A percentile compares a stretch with the other conserved stretches of the same genome.
Conservation (phyloP, 495 filamentous ascomycete genomes). For the Mytilinidion resinicola region DNA sequence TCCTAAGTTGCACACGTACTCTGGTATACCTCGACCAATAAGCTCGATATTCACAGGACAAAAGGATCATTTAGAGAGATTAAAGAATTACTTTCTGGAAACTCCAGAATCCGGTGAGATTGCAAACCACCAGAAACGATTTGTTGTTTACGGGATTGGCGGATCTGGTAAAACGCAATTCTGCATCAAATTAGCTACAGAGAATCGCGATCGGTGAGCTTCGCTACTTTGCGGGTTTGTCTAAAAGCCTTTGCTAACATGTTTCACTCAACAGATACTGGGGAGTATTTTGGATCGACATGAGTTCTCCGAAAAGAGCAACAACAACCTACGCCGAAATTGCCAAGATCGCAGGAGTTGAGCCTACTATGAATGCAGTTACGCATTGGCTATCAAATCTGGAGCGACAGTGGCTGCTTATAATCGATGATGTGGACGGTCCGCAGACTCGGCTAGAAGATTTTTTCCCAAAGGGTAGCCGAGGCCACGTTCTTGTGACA, state of each 20-base stretch:
- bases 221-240: no score
- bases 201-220: constrained; percentile 26
- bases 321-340: constrained; percentile 31
- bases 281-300: constrained; percentile 45
- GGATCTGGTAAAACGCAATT: constrained; percentile 41
- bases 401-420: constrained; percentile 38
- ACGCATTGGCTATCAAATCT: constrained; percentile 34
- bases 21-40: no score
- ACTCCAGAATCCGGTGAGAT: no score
- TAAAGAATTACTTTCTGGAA: no score
- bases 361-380: constrained; percentile 26
- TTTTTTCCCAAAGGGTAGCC: constrained; percentile 32
- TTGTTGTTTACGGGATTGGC: constrained; percentile 25
- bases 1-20: no score
- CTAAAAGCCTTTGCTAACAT: no score
- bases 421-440: constrained; percentile 47
- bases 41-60: no score
- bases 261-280: constrained; percentile 38
- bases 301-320: constrained; percentile 28
- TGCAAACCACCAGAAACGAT: constrained; percentile 24
- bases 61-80: no score
- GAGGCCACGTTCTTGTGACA: constrained; percentile 39
- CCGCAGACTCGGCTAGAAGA: constrained; percentile 31
- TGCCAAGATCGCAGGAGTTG: constrained; percentile 26
- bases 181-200: constrained; percentile 37